Conservation (phyloP, 2,329 filamentous ascomycete species). For the Colletotrichum aenigma region DNA sequence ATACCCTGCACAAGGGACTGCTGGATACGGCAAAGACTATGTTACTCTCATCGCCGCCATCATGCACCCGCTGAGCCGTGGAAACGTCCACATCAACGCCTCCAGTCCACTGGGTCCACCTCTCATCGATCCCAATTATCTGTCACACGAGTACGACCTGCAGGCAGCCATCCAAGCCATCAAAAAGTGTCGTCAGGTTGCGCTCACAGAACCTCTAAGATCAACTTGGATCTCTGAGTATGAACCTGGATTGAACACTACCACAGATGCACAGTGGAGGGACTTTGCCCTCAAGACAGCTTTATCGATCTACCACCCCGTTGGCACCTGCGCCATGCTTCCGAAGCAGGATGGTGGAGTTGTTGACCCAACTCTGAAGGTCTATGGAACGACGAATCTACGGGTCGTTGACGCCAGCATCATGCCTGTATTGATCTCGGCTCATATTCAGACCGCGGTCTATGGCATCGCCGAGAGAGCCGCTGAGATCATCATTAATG, state of each 20-base stretch:
- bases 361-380: slow-evolving; percentile 44
- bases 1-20: slow-evolving; percentile 28
- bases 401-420: slow-evolving; percentile 54
- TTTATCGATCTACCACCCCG: slow-evolving; percentile 40
- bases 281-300: slow-evolving; percentile 18
- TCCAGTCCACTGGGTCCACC: slow-evolving; percentile 33
- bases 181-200: slow-evolving; percentile 34
- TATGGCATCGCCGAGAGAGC: slow-evolving; percentile 58
- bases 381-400: slow-evolving; percentile 52
- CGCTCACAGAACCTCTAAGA: slow-evolving; percentile 31
- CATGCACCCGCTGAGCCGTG: slow-evolving; percentile 34
- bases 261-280: slow-evolving; percentile 22
- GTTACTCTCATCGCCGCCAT: slow-evolving; percentile 29
- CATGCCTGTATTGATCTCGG: slow-evolving; percentile 51
- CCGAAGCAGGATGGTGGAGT: slow-evolving; percentile 48
- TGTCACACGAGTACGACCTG: slow-evolving; percentile 19
- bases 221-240: slow-evolving; percentile 35
- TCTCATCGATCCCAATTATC: slow-evolving; percentile 34
- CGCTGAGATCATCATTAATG: slow-evolving; percentile 28
- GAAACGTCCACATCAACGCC: slow-evolving; percentile 36
- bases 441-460: slow-evolving; percentile 54
- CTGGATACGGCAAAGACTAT: slow-evolving; percentile 31
- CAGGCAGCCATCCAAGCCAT: slow-evolving; percentile 32
- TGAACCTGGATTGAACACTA: slow-evolving; percentile 29
- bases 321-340: slow-evolving; percentile 51